Evolutionary conservation across 1,284 basidiomycete genomes (phyloP).

Genomic region (Tranzscheliella williamsii): DNA sequence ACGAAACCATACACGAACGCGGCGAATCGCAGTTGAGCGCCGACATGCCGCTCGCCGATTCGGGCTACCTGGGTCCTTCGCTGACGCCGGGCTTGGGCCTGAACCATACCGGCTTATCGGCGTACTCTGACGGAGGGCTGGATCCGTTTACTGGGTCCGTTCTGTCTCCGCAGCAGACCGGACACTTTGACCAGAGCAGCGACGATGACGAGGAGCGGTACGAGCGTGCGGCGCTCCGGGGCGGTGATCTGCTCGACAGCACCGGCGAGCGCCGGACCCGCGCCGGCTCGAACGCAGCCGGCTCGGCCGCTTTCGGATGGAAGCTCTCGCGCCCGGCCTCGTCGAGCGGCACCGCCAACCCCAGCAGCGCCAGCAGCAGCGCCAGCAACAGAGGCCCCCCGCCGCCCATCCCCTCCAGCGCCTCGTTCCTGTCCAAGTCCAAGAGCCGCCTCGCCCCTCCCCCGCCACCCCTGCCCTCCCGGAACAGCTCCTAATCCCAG

Average conservation of each 20-base stretch:
- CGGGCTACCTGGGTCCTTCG: constrained; percentile 5
- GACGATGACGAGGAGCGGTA: constrained; percentile 18
- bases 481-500: no score
- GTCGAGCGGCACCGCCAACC: background rate
- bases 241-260: background rate
- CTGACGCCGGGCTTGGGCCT: constrained; percentile 2
- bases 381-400: constrained; percentile 6
- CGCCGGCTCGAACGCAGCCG: background rate
- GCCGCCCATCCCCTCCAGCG: constrained; percentile 26
- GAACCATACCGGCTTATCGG: constrained; percentile 25
- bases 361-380: background rate
- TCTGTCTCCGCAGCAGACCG: constrained; percentile 29
- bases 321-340: background rate
- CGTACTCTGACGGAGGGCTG: constrained; percentile 20
- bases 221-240: constrained; percentile 2
- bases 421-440: constrained; percentile 16
- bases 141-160: constrained; percentile 19
- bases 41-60: constrained; percentile 11
- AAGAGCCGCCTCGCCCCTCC: constrained; percentile 17
- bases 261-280: background rate
- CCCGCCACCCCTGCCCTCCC: constrained; percentile 17
- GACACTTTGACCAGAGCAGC: constrained; percentile 1
- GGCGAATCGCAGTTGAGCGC: constrained; percentile 15
- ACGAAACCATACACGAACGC: constrained; percentile 30
- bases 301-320: background rate